Evolutionary conservation across 2,329 filamentous ascomycete genomes (phyloP), one percentile per base, ranked within the genome.

Genomic region (Apiospora pterosperma): DNA sequence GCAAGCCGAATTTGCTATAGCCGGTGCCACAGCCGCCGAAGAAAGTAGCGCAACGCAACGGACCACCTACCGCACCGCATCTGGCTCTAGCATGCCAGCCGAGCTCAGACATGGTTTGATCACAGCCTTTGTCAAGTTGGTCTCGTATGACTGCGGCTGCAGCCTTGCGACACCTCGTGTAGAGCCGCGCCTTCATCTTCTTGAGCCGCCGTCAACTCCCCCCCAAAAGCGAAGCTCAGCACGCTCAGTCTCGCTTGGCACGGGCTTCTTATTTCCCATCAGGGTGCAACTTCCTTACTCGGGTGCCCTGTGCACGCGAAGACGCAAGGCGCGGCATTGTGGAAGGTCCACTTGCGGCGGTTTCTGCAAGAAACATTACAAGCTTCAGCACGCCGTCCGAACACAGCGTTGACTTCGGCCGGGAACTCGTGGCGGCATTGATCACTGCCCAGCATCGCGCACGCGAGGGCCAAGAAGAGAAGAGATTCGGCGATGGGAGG

Each of bases 141-240:
- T 90, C 19, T 82, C 86, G 21, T 90, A 90, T 70, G 87, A 90
- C 67, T 90, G 89, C 74, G 85, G 86, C 61, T 90, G 88, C 74
- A 89, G 84, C 68, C 83, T 88, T 60, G 79, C 81, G 2, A 79
- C 83, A 31, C 78, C 87, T 19, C 82, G 87, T 44, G 78, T 80
- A 28, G 88, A 90, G 69, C 88, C 88, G 11, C 82, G 88, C 3
- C 77, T 90, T 23, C 82, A 88, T 58, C 74, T 90, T 72, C 64
- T 77, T 60, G 79, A 72, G 68, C 67, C 72, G 67, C 67, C 69
- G 38, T 19, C 39, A 41, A 12, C 36, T 36, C 7, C 36, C 5
- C 11, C 14, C 67, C n/a, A 60, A 63, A 21, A 38, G 36, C 12
- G 16, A 38, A 23, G 65, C 55, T n/a, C 52, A 62, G 0, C 62